phyloP scores from a whole-genome alignment of 495 filamentous ascomycete genomes.

The Polyplosphaeria fusca region DNA sequence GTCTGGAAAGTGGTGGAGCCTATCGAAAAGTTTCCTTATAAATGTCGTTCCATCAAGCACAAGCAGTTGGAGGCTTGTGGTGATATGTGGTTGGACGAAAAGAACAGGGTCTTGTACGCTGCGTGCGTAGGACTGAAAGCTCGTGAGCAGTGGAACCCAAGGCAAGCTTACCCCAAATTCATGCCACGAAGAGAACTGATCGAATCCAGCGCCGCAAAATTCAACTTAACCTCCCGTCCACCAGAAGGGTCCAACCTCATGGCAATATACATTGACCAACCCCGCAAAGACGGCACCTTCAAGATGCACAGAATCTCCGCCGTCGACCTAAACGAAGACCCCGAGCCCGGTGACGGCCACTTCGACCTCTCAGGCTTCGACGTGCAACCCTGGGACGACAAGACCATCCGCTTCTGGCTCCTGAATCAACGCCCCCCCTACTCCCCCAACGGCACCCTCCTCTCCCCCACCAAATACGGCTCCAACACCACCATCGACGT shows the following conservation, averaged over 20 bases:
- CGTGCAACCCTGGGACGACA: not conserved
- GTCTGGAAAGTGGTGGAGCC: not conserved
- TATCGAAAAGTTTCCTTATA: slow-evolving; percentile 11
- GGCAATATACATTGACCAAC: slow-evolving; percentile 9
- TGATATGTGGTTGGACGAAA: slow-evolving; percentile 45
- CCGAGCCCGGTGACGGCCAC: slow-evolving; percentile 4
- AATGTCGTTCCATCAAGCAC: slow-evolving; percentile 4
- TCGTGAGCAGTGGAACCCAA: slow-evolving; percentile 34
- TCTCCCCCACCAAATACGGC: not conserved
- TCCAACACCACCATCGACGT: slow-evolving; percentile 13
- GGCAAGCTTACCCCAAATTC: slow-evolving; percentile 16
- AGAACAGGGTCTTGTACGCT: slow-evolving; percentile 40
- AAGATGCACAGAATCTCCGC: slow-evolving; percentile 10
- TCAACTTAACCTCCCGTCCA: slow-evolving; percentile 6
- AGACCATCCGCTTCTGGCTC: slow-evolving; percentile 8
- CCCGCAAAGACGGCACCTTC: slow-evolving; percentile 3
- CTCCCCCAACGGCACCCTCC: not conserved
- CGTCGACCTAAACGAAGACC: not conserved
- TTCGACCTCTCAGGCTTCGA: slow-evolving; percentile 9
- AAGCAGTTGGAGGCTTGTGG: slow-evolving; percentile 44
- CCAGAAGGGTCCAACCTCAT: slow-evolving; percentile 3
- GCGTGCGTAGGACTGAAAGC: slow-evolving; percentile 38
- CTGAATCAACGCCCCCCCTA: slow-evolving; percentile 10
- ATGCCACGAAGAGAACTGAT: no score
- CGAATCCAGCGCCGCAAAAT: slow-evolving; percentile 2